phyloP scores from a whole-genome alignment of 148 eudicot genomes.

The Camellia granthamiana region DNA sequence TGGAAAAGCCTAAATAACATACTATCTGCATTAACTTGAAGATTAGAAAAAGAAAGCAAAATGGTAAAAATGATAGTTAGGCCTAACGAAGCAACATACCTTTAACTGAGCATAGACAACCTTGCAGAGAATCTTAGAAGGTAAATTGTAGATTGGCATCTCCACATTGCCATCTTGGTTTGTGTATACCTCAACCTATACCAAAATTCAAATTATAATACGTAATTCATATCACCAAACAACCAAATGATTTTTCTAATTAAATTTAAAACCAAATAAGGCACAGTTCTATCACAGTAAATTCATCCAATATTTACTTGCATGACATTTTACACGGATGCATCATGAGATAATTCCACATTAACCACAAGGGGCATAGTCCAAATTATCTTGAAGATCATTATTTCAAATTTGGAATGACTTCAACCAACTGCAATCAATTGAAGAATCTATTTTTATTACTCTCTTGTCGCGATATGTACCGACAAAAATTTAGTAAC shows the following conservation, averaged over 20 bases:
- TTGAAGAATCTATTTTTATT: background rate
- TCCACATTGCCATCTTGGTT: constrained; percentile 5
- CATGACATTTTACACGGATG: background rate
- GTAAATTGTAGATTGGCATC: constrained; percentile 19
- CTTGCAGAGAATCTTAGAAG: constrained; percentile 21
- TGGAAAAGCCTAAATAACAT: background rate
- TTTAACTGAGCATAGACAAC: constrained; percentile 14
- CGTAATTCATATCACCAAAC: background rate
- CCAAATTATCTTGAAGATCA: background rate
- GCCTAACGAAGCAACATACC: constrained; percentile 5
- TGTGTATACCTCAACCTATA: constrained; percentile 16
- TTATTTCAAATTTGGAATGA: background rate
- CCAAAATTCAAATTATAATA: background rate
- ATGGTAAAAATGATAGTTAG: background rate
- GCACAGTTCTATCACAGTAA: background rate
- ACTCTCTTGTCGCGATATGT: background rate
- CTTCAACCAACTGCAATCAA: background rate
- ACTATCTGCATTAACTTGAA: background rate
- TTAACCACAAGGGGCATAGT: background rate
- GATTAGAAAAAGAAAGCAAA: background rate
- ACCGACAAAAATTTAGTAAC: constrained; percentile 2
- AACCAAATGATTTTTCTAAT: background rate
- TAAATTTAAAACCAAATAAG: background rate
- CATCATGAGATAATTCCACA: background rate
- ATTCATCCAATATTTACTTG: background rate